Base-by-base conservation (phyloP, 2,329 filamentous ascomycete genomes). In the Atkinsonella hypoxylon region DNA sequence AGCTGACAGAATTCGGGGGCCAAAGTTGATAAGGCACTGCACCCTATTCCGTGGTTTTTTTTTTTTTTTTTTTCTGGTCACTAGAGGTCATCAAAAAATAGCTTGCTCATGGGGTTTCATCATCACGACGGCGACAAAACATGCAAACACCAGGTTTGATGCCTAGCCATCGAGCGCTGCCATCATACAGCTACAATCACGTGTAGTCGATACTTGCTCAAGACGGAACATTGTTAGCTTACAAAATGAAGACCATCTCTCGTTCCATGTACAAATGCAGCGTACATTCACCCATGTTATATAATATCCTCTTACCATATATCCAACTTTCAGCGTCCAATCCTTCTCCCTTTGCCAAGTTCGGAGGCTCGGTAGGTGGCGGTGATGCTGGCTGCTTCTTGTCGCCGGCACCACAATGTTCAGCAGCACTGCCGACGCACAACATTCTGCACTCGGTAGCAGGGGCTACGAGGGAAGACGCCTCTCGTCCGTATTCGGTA, bases 381-480 rank as follows among this genome's bases (percentile, higher is more conserved):
- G 47, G 7, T n/a, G 50, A 18, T 5, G 38, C 43, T 17, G 49
- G 38, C 55, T 58, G 57, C 59, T 61, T 62, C 49, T 57, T 61
- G 51, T 66, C 65, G 2, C 64, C 61, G 7, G 62, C 67, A 18
- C 72, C 71, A 50, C 71, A 74, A 50, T 62, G 67, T 59, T 72
- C 60, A 1, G 48, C 44, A 12, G 51, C 55, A 47, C 64, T 65
- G 1, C 70, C 71, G 2, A 60, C 61, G 56, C 71, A 74, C 17
- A 62, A 54, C 67, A 74, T 71, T 5, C 51, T 57, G 57, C 70
- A 74, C 22, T 73, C 68, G 2, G 50, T 52, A 22, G 51, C 56
- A 2, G 61, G 52, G 4, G 60, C 65, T 48, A 57, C 57, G 1
- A 58, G 52, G n/a, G 65, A 65, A 5, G 55, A 58, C n/a, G 52